phyloP scores from a whole-genome alignment of 768 basidiomycete species.

The Vararia minispora region DNA sequence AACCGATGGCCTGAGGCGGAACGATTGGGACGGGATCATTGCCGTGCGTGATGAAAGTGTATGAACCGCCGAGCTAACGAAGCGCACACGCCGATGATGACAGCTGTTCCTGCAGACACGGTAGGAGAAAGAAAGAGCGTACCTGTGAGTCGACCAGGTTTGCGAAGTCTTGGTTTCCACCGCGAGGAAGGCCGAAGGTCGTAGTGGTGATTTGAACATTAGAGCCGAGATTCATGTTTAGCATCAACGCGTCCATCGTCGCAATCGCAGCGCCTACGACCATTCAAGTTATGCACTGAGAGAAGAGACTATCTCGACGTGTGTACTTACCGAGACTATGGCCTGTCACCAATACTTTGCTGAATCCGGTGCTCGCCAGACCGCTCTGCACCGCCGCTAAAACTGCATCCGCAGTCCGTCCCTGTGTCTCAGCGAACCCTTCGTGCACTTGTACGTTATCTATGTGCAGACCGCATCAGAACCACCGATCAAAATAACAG shows the following conservation, averaged over 20 bases:
- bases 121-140: constrained; percentile 2
- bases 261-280: constrained; percentile 34
- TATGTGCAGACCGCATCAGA: constrained; percentile 7
- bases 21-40: constrained; percentile 31
- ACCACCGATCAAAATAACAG: neutral
- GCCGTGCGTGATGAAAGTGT: constrained; percentile 28
- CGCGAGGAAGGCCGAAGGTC: constrained; percentile 33
- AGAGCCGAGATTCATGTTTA: constrained; percentile 25
- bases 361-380: constrained; percentile 19
- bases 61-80: constrained; percentile 18
- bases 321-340: constrained; percentile 27
- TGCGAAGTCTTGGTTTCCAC: constrained; percentile 34
- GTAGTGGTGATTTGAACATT: constrained; percentile 23
- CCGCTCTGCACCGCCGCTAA: constrained; percentile 21
- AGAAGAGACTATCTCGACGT: neutral
- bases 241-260: constrained; percentile 31
- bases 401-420: constrained; percentile 25
- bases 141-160: constrained; percentile 28
- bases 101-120: neutral
- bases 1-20: constrained; percentile 28
- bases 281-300: too few relatives aligned
- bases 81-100: neutral
- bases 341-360: constrained; percentile 31
- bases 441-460: constrained; percentile 25
- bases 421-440: constrained; percentile 30